phyloP scores from a whole-genome alignment of 768 basidiomycete species.

The Hortiboletus flavorubellus region DNA sequence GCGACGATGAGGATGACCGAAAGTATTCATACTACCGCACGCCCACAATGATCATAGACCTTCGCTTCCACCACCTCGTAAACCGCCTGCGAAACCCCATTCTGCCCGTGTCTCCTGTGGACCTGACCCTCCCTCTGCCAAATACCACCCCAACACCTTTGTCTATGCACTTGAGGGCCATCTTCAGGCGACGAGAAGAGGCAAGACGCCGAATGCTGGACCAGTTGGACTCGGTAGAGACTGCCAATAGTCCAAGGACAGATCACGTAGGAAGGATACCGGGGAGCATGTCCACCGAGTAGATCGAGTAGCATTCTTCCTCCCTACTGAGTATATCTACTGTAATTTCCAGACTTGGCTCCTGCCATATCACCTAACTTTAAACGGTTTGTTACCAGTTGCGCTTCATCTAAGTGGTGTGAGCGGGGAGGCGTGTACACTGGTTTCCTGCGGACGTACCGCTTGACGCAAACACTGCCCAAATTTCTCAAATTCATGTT shows the following conservation, averaged over 20 bases:
- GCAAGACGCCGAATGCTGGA: slow-evolving; percentile 34
- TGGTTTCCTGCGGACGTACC: slow-evolving; percentile 45
- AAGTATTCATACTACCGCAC: slow-evolving; percentile 25
- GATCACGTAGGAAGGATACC: slow-evolving; percentile 38
- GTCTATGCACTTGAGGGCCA: slow-evolving; percentile 45
- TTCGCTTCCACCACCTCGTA: slow-evolving; percentile 53
- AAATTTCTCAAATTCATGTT: slow-evolving; percentile 80
- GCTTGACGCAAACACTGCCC: slow-evolving; percentile 75
- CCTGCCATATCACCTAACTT: slow-evolving; percentile 1
- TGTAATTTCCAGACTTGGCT: slow-evolving; percentile 13
- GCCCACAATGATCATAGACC: slow-evolving; percentile 57
- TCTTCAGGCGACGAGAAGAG: slow-evolving; percentile 49
- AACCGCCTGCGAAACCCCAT: slow-evolving; percentile 56
- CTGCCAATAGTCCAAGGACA: slow-evolving; percentile 31
- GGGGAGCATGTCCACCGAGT: slow-evolving; percentile 27
- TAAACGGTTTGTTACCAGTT: slow-evolving; percentile 41
- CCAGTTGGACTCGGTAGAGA: slow-evolving; percentile 19
- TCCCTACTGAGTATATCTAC: slow-evolving; percentile 14
- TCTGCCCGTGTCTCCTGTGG: slow-evolving; percentile 30
- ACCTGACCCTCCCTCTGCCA: slow-evolving; percentile 51
- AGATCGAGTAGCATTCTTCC: slow-evolving; percentile 19
- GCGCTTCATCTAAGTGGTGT: slow-evolving; percentile 46
- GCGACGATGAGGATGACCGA: slow-evolving; percentile 10
- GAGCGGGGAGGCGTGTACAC: neutral
- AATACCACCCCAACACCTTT: slow-evolving; percentile 56